phyloP scores from a whole-genome alignment of 306 rosid genomes.

The Canavalia gladiata region DNA sequence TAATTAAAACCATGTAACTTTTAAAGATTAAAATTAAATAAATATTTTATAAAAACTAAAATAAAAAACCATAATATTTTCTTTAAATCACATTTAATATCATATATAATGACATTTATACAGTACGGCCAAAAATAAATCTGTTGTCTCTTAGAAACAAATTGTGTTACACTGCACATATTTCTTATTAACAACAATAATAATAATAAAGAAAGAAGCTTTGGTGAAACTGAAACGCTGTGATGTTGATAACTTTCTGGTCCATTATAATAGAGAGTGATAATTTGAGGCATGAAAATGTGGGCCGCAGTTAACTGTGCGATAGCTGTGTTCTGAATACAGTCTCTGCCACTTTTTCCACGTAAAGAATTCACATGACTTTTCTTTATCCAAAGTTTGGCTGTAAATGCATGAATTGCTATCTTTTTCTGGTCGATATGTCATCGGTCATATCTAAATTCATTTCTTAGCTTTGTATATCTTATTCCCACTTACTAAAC shows the following conservation, averaged over 20 bases:
- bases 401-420: constrained; percentile 47
- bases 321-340: constrained; percentile 14
- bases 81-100: too few relatives aligned
- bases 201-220: neutral
- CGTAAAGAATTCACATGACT: neutral
- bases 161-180: too few relatives aligned
- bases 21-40: too few relatives aligned
- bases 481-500: neutral
- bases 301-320: neutral
- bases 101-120: too few relatives aligned
- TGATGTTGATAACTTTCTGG: neutral
- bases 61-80: too few relatives aligned
- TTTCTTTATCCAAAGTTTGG: constrained; percentile 43
- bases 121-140: too few relatives aligned
- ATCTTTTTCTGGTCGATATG: neutral
- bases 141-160: too few relatives aligned
- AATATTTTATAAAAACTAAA: too few relatives aligned
- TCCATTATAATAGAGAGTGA: constrained; percentile 12
- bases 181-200: too few relatives aligned
- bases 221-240: neutral
- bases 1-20: too few relatives aligned
- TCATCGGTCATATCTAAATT: constrained; percentile 4
- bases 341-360: neutral
- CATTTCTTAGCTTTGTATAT: neutral
- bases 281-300: neutral